A percentile compares a stretch with the other conserved stretches of the same genome.
These are phyloP conservation scores for Geotrichum phurueaensis DNA, from an alignment of 1,139 yeast species.

Conservation along the genomic window DNA sequence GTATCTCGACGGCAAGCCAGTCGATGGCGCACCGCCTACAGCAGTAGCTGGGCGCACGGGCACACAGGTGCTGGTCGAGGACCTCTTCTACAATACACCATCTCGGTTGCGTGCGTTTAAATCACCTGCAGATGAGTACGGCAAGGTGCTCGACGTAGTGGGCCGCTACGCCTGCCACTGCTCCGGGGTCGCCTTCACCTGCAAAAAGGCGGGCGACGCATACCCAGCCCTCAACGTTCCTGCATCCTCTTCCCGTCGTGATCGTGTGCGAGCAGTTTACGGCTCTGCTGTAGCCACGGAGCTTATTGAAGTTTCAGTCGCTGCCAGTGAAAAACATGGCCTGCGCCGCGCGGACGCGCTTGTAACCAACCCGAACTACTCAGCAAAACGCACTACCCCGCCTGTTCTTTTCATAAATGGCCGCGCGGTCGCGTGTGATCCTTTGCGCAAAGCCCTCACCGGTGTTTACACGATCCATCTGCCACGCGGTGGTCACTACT, in stretches of 20 bases:
- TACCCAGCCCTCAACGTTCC: conserved; percentile 27
- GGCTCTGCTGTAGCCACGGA: conserved; percentile 69
- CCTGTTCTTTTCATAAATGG: conserved; percentile 82
- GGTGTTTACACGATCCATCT: conserved; percentile 60
- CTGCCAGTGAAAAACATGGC: conserved; percentile 40
- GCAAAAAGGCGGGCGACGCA: conserved; percentile 66
- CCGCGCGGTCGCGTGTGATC: conserved; percentile 77
- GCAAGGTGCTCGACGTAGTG: conserved; percentile 72
- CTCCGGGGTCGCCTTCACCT: conserved; percentile 61
- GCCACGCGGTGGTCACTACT: conserved; percentile 77
- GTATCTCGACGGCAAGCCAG: conserved; percentile 58
- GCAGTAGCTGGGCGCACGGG: conserved; percentile 87
- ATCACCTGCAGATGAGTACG: conserved; percentile 67
- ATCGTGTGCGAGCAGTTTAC: conserved; percentile 66
- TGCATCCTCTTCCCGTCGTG: conserved; percentile 41
- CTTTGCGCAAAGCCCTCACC: conserved; percentile 61
- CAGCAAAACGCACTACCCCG: conserved; percentile 57
- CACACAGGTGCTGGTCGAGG: conserved; percentile 80
- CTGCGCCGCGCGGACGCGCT: conserved; percentile 50
- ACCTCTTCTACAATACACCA: conserved; percentile 83
- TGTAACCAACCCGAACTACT: conserved; percentile 66
- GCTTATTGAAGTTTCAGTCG: conserved; percentile 44
- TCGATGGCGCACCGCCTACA: conserved; percentile 44
- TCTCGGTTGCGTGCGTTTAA: conserved; percentile 64
- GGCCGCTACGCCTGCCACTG: conserved; percentile 81